phyloP scores from a whole-genome alignment of 441 rosid genomes.

The Erodium trifolium region DNA sequence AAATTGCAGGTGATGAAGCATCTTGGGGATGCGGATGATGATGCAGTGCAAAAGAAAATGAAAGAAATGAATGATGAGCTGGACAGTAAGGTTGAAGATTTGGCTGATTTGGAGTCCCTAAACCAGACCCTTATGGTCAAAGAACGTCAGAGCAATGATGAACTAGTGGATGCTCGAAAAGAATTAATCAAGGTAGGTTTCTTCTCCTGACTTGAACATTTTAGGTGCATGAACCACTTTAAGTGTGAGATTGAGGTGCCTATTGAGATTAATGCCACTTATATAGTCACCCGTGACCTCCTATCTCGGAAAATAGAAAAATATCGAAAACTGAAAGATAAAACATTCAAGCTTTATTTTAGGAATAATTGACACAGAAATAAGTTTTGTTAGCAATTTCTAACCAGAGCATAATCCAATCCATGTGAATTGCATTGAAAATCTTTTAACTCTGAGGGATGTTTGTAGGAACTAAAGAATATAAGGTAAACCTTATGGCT shows the following conservation, averaged over 20 bases:
- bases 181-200: slow-evolving; percentile 42
- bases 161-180: slow-evolving; percentile 65
- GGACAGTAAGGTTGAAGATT: slow-evolving; percentile 42
- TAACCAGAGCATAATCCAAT: not conserved
- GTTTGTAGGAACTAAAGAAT: not conserved
- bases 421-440: not conserved
- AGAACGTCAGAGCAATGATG: slow-evolving; percentile 83
- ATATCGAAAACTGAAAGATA: not conserved
- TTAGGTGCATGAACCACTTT: not conserved
- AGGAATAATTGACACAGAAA: not conserved
- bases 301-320: not conserved
- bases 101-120: slow-evolving; percentile 33
- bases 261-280: not conserved
- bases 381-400: slow-evolving; percentile 1
- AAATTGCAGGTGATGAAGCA: slow-evolving; percentile 76
- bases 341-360: not conserved
- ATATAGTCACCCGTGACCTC: not conserved
- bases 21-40: slow-evolving; percentile 72
- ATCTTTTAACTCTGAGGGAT: not conserved
- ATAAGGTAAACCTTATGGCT: not conserved
- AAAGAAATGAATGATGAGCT: slow-evolving; percentile 61
- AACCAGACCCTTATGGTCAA: slow-evolving; percentile 41
- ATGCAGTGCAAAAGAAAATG: slow-evolving; percentile 53
- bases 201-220: not conserved
- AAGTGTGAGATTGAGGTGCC: not conserved